These are phyloP conservation scores for Jaminaea rosea DNA, from an alignment of 1,284 basidiomycete species.

Conservation along the genomic window DNA sequence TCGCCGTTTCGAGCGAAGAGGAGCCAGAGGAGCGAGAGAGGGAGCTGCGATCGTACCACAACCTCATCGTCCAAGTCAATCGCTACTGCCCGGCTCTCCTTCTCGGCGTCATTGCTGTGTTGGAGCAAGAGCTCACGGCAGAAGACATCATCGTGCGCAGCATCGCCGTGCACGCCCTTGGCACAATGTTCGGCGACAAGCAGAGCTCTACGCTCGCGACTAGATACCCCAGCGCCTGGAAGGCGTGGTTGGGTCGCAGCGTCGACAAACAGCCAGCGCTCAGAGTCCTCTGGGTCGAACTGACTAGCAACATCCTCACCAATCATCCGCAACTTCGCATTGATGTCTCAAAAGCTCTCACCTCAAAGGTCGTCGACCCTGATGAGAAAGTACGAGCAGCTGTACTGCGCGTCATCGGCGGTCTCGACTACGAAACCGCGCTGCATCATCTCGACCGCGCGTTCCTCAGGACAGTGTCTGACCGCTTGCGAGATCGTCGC, in stretches of 20 bases:
- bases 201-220: constrained; percentile 56
- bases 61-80: constrained; percentile 75
- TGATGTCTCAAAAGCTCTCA: constrained; percentile 20
- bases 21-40: constrained; percentile 28
- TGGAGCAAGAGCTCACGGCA: constrained; percentile 79
- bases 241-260: constrained; percentile 68
- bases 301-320: constrained; percentile 56
- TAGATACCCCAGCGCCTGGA: constrained; percentile 78
- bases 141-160: constrained; percentile 65
- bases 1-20: constrained; percentile 47
- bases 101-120: constrained; percentile 79
- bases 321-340: constrained; percentile 65
- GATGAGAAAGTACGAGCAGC: constrained; percentile 85
- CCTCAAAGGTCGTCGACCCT: constrained; percentile 55
- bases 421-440: constrained; percentile 81
- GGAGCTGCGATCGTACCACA: constrained; percentile 62
- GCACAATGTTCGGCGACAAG: constrained; percentile 68
- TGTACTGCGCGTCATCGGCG: constrained; percentile 69
- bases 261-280: constrained; percentile 68
- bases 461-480: constrained; percentile 61
- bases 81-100: constrained; percentile 70
- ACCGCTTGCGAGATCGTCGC: constrained; percentile 77
- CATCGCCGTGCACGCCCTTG: constrained; percentile 73
- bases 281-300: constrained; percentile 70
- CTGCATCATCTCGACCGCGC: constrained; percentile 66